phyloP scores from a whole-genome alignment of 768 basidiomycete genomes.

The Amanita pallidorosea region DNA sequence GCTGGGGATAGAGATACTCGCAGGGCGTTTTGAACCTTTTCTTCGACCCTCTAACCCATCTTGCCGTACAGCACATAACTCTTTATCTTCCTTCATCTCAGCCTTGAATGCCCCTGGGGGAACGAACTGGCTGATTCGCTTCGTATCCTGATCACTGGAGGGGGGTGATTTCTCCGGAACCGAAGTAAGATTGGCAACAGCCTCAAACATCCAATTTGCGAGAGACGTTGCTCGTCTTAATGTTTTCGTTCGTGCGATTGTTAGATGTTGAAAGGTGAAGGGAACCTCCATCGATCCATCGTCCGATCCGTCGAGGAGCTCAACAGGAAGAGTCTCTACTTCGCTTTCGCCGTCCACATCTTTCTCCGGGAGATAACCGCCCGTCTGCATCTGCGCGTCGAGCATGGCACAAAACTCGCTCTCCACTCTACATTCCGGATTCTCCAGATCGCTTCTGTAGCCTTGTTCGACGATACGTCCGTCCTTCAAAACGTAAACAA shows the following conservation, averaged over 20 bases:
- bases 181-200: slow-evolving; percentile 52
- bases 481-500: slow-evolving; percentile 84
- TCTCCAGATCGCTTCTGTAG: slow-evolving; percentile 69
- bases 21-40: slow-evolving; percentile 23
- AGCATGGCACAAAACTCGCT: slow-evolving; percentile 74
- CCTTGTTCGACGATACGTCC: slow-evolving; percentile 83
- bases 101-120: slow-evolving; percentile 19
- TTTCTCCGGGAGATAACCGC: slow-evolving; percentile 39
- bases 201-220: slow-evolving; percentile 84
- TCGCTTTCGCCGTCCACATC: slow-evolving; percentile 6
- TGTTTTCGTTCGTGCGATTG: slow-evolving; percentile 23
- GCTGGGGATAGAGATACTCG: slow-evolving; percentile 22
- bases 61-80: slow-evolving; percentile 11
- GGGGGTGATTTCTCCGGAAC: slow-evolving; percentile 9
- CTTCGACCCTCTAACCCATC: slow-evolving; percentile 7
- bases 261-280: slow-evolving; percentile 27
- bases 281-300: slow-evolving; percentile 27
- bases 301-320: slow-evolving; percentile 17
- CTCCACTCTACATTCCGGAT: slow-evolving; percentile 15
- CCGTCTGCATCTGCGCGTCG: slow-evolving; percentile 37
- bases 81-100: slow-evolving; percentile 7
- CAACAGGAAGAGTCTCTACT: slow-evolving; percentile 1
- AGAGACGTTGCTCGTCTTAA: slow-evolving; percentile 41
- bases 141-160: background rate
- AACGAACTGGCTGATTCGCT: slow-evolving; percentile 22